Base-by-base conservation (phyloP, 306 rosid genomes). In the Prunus fruticosa region DNA sequence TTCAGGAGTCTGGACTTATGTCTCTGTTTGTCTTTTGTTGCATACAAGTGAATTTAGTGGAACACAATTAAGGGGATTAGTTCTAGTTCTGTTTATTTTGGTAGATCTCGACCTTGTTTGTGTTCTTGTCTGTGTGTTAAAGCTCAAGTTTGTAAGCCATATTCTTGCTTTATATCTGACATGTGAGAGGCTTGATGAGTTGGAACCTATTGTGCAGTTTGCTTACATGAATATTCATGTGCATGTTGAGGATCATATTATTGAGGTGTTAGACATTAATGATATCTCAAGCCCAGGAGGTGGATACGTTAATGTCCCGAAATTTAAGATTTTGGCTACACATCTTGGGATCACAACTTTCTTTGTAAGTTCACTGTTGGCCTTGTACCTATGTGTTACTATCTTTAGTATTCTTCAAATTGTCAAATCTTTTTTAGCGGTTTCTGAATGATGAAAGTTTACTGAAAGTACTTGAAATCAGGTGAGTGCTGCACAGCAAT, bases 291-390 rank as follows among this genome's bases (percentile, higher is more conserved):
- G 70, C 72, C 74, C 82, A 81, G 86, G 41, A 79, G 84, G 73
- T 50, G 85, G 82, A 57, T 72, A 77, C 78, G 79, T 86, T 60
- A 82, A 67, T 67, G 76, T 82, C 10, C 86, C 93, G 34, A 88
- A 86, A 69, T 86, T 94, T 76, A 86, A 82, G 80, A 88, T 94
- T 71, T 83, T 67, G 84, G 98, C 91, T 67, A 77, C 76, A 25
- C 77, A 69, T 82, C 91, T 94, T 80, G 98, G 98, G 79, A 78
- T 92, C 75, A 87, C 98, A 54, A 86, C 93, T 75, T 86, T 92
- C 74, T 89, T 84, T 86, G 97, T 91, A 84, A 88, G 97, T 83
- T 76, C 79, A 47, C 72, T 49, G 58, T 70, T 74, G 66, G 71
- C 47, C 27, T 47, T 46, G 52, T 67, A 49, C 62, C 27, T 34